These are phyloP conservation scores for Calonectria pauciramosa DNA, from an alignment of 2,329 filamentous ascomycete species.

Conservation along the genomic window DNA sequence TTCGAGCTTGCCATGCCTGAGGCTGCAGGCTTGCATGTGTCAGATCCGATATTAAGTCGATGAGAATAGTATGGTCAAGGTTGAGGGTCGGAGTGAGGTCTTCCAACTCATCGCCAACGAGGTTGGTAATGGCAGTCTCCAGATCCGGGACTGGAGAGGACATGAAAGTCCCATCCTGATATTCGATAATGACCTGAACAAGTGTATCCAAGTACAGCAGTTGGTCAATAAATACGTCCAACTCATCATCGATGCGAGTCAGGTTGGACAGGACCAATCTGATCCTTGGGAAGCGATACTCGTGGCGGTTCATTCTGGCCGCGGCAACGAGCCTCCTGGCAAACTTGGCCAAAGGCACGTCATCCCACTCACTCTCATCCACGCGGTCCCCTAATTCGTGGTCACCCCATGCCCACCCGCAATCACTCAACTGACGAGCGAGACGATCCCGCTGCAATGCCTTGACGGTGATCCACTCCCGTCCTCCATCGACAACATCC, in stretches of 20 bases:
- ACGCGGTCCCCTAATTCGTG: conserved; percentile 48
- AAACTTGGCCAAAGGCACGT: conserved; percentile 50
- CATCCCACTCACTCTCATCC: conserved; percentile 52
- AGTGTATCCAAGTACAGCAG: conserved; percentile 46
- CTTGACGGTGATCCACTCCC: conserved; percentile 52
- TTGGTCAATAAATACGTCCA: conserved; percentile 52
- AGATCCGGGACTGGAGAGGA: conserved; percentile 40
- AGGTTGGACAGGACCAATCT: conserved; percentile 53
- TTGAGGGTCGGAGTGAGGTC: conserved; percentile 54
- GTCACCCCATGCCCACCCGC: conserved; percentile 59
- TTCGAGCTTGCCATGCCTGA: conserved; percentile 50
- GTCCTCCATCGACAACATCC: conserved; percentile 52
- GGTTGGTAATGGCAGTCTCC: conserved; percentile 45
- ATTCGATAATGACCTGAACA: conserved; percentile 52
- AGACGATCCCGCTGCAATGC: conserved; percentile 50
- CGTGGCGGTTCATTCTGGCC: conserved; percentile 52
- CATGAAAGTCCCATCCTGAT: conserved; percentile 45
- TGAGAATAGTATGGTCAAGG: conserved; percentile 57
- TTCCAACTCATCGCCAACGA: conserved; percentile 49
- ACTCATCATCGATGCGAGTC: conserved; percentile 39
- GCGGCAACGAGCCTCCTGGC: conserved; percentile 52
- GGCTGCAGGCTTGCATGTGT: conserved; percentile 52
- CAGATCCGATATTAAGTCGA: conserved; percentile 57
- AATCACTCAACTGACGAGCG: conserved; percentile 56
- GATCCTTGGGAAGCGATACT: conserved; percentile 54